phyloP scores from a whole-genome alignment of 2,329 filamentous ascomycete species.

The Amesomyces nigricolor region DNA sequence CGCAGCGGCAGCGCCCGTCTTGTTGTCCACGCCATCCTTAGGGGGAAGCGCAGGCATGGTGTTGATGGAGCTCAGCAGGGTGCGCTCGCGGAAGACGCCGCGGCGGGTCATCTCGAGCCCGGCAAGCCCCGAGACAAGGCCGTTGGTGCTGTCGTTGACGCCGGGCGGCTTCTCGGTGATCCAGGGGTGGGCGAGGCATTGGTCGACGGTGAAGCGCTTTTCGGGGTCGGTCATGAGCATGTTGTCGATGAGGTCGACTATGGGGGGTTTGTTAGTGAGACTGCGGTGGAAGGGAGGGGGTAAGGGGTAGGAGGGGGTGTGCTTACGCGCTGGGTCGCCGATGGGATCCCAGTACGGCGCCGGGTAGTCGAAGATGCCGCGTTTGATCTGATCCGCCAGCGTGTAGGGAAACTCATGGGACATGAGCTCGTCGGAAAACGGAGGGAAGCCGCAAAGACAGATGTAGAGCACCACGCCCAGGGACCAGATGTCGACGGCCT shows the following conservation, averaged over 20 bases:
- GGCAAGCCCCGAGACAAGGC: conserved; percentile 79
- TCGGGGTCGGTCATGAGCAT: conserved; percentile 90
- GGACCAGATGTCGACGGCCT: conserved; percentile 94
- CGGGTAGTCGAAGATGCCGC: conserved; percentile 86
- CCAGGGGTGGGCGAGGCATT: conserved; percentile 91
- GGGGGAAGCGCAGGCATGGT: conserved; percentile 48
- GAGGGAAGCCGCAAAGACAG: conserved; percentile 91
- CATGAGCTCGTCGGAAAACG: conserved; percentile 91
- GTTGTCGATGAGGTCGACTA: conserved; percentile 82
- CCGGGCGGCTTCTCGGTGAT: conserved; percentile 57
- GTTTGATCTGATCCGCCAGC: conserved; percentile 82
- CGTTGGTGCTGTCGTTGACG: conserved; percentile 82
- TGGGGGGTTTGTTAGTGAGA: conserved; percentile 16
- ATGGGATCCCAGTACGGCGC: conserved; percentile 93
- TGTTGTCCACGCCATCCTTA: no score
- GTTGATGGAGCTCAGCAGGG: conserved; percentile 76
- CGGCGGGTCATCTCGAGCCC: conserved; percentile 78
- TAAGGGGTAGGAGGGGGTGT: not conserved
- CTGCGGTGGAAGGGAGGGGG: not conserved
- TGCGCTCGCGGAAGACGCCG: conserved; percentile 75
- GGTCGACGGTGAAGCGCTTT: conserved; percentile 78
- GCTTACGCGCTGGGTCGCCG: conserved; percentile 69
- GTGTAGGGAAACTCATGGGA: conserved; percentile 76
- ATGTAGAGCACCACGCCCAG: conserved; percentile 97
- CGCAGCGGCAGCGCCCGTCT: not conserved